These are phyloP conservation scores for Aegilops speltoides DNA, from an alignment of 176 grass and related monocot species.

Conservation along the genomic window DNA sequence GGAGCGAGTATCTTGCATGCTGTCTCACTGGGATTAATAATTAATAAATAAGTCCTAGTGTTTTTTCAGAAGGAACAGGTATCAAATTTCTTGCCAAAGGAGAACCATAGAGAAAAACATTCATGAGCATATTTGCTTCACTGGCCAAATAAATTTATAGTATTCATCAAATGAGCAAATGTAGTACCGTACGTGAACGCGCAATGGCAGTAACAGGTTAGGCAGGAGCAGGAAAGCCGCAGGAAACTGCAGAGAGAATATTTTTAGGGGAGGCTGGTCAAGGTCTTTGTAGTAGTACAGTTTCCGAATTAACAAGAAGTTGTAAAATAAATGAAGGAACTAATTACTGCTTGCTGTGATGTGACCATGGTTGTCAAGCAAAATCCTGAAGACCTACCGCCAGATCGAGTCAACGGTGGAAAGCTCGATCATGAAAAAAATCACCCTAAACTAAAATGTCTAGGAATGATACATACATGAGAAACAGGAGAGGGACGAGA, in stretches of 20 bases:
- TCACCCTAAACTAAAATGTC: not conserved
- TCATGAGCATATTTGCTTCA: not conserved
- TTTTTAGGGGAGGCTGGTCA: slow-evolving; percentile 22
- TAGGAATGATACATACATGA: slow-evolving; percentile 37
- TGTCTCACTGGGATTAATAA: not conserved
- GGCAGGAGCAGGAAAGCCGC: slow-evolving; percentile 11
- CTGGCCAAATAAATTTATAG: not conserved
- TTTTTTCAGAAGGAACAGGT: not conserved
- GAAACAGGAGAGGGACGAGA: not conserved
- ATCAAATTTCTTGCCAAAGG: not conserved
- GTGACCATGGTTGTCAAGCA: not conserved
- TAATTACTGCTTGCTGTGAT: not conserved
- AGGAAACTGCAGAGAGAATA: slow-evolving; percentile 21
- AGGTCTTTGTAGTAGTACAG: not conserved
- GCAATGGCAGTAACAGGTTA: not conserved
- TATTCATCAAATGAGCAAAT: not conserved
- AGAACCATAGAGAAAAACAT: not conserved
- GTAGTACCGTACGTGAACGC: not conserved
- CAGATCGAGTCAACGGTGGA: slow-evolving; percentile 26
- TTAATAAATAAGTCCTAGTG: not conserved
- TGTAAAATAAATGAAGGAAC: not conserved
- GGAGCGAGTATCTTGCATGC: not conserved
- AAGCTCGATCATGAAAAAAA: slow-evolving; percentile 21
- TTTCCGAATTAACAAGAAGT: slow-evolving; percentile 2
- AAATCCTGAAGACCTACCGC: slow-evolving; percentile 14